Percentiles rank a stretch among this genome's conserved stretches.
These are phyloP conservation scores for Cephalotrichum gorgonifer DNA, from an alignment of 2,329 filamentous ascomycete genomes.

Conservation along the genomic window DNA sequence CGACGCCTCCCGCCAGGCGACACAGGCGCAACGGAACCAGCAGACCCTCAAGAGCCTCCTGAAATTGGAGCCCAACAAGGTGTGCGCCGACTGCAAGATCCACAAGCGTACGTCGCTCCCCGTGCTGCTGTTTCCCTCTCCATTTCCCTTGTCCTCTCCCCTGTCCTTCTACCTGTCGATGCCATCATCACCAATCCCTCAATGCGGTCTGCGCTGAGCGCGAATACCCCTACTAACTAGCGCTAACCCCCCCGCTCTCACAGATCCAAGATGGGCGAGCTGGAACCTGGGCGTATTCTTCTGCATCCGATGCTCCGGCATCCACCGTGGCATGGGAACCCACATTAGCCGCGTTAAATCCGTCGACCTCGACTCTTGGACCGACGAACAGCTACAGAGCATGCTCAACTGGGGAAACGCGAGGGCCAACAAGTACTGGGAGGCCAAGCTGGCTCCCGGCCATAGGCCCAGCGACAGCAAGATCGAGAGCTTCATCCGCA, in stretches of 20 bases:
- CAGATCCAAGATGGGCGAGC: slow-evolving; percentile 96
- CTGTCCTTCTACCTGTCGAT: slow-evolving; percentile 3
- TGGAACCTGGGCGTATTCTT: slow-evolving; percentile 98
- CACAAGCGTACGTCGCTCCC: slow-evolving; percentile 82
- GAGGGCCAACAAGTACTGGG: slow-evolving; percentile 98
- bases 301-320: slow-evolving; percentile 96
- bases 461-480: slow-evolving; percentile 94
- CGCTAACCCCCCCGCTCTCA: not conserved
- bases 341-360: slow-evolving; percentile 98
- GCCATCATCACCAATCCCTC: slow-evolving; percentile 5
- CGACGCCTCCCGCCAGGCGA: slow-evolving; percentile 73
- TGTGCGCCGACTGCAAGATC: slow-evolving; percentile 95
- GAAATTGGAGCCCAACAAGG: slow-evolving; percentile 92
- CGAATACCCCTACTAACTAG: too few relatives aligned
- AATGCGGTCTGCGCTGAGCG: too few relatives aligned
- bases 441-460: slow-evolving; percentile 80
- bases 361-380: slow-evolving; percentile 96
- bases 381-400: slow-evolving; percentile 92
- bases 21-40: slow-evolving; percentile 68
- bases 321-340: slow-evolving; percentile 97
- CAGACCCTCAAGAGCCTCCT: slow-evolving; percentile 88
- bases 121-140: not conserved
- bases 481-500: slow-evolving; percentile 99
- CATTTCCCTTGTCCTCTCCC: not conserved
- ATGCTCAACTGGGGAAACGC: slow-evolving; percentile 93